Evolutionary conservation across 352 stramenopile genomes (phyloP), one percentile per base, ranked within the genome.

Genomic region (Thalassiosira livingstoniorum): DNA sequence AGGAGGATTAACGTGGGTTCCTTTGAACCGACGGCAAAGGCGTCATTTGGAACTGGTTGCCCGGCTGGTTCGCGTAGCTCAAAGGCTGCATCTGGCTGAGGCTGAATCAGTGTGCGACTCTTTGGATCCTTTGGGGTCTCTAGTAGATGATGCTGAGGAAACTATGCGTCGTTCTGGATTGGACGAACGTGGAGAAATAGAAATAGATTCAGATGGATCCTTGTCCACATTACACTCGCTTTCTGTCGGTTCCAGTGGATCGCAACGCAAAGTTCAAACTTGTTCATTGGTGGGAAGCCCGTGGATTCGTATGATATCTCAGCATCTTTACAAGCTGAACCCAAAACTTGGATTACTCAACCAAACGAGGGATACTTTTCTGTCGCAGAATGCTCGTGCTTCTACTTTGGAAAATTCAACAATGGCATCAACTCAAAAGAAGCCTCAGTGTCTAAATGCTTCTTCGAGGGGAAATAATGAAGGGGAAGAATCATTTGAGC

Each of bases 11-110:
- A 55, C 35, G 51, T 92, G 85, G 87, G 76, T 43, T 35, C 60
- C 75, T 27, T 55, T 92, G 35, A 86, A 79, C 10, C 45, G 63
- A 65, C 77, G 78, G 11, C 83, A 91, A 58, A 75, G 83, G 54
- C 78, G 80, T 2, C 83, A 94, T 75, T 80, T 93, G 61, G 89
- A 95, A 78, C 55, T 95, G 7, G 75, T 72, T 37, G 74, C 80
- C 25, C 74, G 87, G 35, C 61, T 95, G 5, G n/a, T 94, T 37
- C 78, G 85, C 31, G 77, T 87, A 60, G 65, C 72, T n/a, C 90
- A 95, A 55, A 83, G 88, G 37, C 68, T 88, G 27, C 84, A 88
- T 69, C 21, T 92, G 13, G 68, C 78, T 21, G 65, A 89, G n/a
- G 66, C 70, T 25, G 85, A 90, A 51, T 67, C 76, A n/a, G 18